Evolutionary conservation across 768 basidiomycete species (phyloP), one percentile per base, ranked within the genome.

Genomic region (Boletus pseudopeckii): DNA sequence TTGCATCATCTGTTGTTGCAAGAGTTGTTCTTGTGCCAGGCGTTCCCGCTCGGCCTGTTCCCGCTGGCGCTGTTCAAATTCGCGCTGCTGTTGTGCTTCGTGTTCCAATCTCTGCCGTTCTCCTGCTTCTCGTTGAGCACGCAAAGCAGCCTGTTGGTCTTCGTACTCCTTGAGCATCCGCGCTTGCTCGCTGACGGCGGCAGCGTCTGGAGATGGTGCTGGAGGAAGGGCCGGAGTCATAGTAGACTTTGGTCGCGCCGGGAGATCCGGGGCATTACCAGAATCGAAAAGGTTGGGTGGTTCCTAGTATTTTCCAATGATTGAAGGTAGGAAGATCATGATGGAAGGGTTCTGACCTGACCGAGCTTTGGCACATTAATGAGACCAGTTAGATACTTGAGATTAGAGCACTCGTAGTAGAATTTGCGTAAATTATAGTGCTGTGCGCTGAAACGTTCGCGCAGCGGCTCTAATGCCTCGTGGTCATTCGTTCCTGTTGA

Each of bases 351-450:
- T 30, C 50, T 49, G 64, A 92, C 93, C 66, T 90, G 86, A 42
- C 93, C 96, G 34, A 99, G 80, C 71, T 98, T 99, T 11, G 97
- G 97, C 3, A 99, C 95, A 70, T 98, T 99, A 66, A 98, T 97
- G 32, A 99, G 80, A 42, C 95, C 92, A 10, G 97, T 99, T 48
- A 99, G 74, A 72, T 97, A 99, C 71, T 97, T 98, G 60, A 99
- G 82, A 73, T 98, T 98, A 10, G 94, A 97, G 69, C 97, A 99
- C 69, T 99, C 97, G 69, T 98, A 98, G 76, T 98, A 98, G 75
- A 97, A 99, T 70, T 96, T 93, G 57, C 97, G 87, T 10, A 99
- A 80, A 58, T 84, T 88, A 65, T 94, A 86, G 65, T 99, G 97
- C 65, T 98, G 97, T 22, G 90, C 81, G 54, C 82, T 85, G 73